Base-by-base conservation (phyloP, 2,329 filamentous ascomycete species). In the Fusarium succisae region DNA sequence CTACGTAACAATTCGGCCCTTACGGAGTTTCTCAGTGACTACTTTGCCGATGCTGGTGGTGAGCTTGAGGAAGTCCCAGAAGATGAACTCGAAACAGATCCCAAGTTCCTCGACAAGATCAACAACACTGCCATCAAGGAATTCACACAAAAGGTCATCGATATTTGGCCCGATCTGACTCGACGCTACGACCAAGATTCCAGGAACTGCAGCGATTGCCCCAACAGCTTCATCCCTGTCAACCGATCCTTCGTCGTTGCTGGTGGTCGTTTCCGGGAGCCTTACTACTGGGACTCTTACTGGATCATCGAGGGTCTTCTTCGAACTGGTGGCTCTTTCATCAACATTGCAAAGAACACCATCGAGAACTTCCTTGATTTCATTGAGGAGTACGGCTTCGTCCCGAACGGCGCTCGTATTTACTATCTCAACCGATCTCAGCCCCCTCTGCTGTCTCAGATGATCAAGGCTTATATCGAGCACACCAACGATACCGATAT, bases 241-340 rank as follows among this genome's bases (percentile, higher is more conserved):
- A 91, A 91, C 76, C 88, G 89, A 65, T 91, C 90, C 7, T 93
- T 93, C 76, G 90, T 93, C n/a, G 87, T 93, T 22, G 91, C 91
- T 8, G 91, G 91, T 18, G 91, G 91, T n/a, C 89, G 91, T 37
- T 93, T 93, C 84, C 86, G 91, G 39, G 91, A 93, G 80, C 87
- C 90, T 4, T 93, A 93, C 78, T 93, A 93, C 80, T 93, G 91
- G 91, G 91, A 93, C 79, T 91, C 89, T 38, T 92, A 88, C 82
- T 92, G 90, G 90, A 91, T 92, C 55, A 76, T 93, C 53, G 88
- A 91, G 81, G 91, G 91, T 30, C 84, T 93, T 30, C 81, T 93
- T 39, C 87, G 91, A 53, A 92, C 90, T 1, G 87, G 89, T 22
- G 91, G 91, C 43, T 87, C 87, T 50, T 93, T 92, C 70, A 87